Conservation (phyloP, 176 grass and related monocot genomes). For the Eleusine coracana region DNA sequence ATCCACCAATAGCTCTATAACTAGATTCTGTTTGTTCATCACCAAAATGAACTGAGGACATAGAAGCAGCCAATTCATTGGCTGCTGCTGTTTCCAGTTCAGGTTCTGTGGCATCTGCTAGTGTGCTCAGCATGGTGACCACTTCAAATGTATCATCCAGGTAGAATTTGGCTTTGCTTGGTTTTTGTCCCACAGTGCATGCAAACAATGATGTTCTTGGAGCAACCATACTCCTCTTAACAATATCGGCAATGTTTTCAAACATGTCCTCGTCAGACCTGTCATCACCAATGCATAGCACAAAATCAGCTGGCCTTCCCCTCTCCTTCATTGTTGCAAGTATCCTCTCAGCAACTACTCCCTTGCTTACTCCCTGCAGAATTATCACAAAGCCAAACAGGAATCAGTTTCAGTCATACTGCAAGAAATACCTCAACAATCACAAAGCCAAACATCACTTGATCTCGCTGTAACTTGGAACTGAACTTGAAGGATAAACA, state of each 20-base stretch:
- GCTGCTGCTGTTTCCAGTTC: constrained; percentile 9
- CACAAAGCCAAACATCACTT: constrained; percentile 21
- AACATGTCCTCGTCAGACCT: constrained; percentile 97
- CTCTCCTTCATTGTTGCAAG: constrained; percentile 71
- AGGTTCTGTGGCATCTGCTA: constrained; percentile 66
- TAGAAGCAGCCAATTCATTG: constrained; percentile 35
- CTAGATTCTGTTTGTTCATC: constrained; percentile 41
- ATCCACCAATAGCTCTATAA: constrained; percentile 41
- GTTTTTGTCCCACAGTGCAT: constrained; percentile 96
- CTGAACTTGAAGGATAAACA: constrained; percentile 5
- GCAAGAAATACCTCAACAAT: neutral
- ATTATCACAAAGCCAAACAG: constrained; percentile 29
- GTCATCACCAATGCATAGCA: constrained; percentile 90
- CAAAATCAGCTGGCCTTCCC: constrained; percentile 74
- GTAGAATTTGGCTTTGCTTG: constrained; percentile 99
- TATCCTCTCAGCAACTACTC: constrained; percentile 83
- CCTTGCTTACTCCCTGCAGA: constrained; percentile 86
- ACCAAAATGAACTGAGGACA: constrained; percentile 37
- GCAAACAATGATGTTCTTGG: constrained; percentile 71
- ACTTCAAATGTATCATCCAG: constrained; percentile 94
- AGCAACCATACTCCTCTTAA: constrained; percentile 63
- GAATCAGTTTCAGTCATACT: constrained; percentile 2
- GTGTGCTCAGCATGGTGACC: constrained; percentile 70
- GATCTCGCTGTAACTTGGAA: neutral
- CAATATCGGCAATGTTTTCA: constrained; percentile 70